These are phyloP conservation scores for Epichloe scottii DNA, from an alignment of 2,329 filamentous ascomycete genomes.

Conservation along the genomic window DNA sequence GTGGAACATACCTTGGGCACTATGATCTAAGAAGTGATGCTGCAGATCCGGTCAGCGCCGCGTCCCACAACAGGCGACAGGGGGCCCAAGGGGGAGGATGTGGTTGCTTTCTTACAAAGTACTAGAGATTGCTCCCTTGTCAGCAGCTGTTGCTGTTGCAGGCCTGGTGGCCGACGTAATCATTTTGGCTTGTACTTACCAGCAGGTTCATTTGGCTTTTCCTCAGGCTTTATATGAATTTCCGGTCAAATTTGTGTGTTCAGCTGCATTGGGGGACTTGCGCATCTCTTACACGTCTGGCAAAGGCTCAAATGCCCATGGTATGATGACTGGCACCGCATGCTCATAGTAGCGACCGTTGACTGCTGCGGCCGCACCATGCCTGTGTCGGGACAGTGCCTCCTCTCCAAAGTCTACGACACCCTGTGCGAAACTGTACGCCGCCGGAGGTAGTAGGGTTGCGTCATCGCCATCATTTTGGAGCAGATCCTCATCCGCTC, in stretches of 20 bases:
- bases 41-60: conserved; percentile 7
- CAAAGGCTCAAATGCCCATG: conserved; percentile 34
- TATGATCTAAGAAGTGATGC: conserved; percentile 64
- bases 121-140: conserved; percentile 19
- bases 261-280: background rate
- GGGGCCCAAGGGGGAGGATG: background rate
- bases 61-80: background rate
- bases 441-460: background rate
- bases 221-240: conserved; percentile 2
- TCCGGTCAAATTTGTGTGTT: background rate
- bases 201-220: conserved; percentile 73
- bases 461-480: background rate
- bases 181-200: conserved; percentile 17
- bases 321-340: conserved; percentile 48
- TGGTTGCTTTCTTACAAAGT: conserved; percentile 28
- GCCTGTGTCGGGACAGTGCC: background rate
- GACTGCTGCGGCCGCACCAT: background rate
- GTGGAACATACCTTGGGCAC: conserved; percentile 41
- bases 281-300: conserved; percentile 25
- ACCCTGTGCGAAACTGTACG: background rate
- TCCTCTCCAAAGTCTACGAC: conserved; percentile 16
- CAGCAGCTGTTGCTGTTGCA: background rate
- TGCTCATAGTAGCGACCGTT: conserved; percentile 49
- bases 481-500: background rate
- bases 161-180: background rate